Conservation (phyloP, 768 basidiomycete species). For the Lentinula sp. region DNA sequence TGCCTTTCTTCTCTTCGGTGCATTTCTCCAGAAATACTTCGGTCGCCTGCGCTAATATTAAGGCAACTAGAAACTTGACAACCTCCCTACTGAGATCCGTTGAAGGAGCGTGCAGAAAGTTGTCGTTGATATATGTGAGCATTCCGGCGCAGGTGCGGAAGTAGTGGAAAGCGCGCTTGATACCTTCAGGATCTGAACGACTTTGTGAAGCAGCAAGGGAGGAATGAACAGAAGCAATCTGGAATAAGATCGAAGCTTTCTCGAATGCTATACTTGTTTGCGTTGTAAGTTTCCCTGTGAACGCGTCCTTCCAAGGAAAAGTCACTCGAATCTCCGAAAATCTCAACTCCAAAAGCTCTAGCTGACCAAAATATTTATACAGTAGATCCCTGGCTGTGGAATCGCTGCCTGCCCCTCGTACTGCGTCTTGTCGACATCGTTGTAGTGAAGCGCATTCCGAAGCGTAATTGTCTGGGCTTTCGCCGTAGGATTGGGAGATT, state of each 20-base stretch:
- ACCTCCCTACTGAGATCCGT: conserved; percentile 93
- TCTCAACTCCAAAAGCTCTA: conserved; percentile 92
- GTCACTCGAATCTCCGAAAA: conserved; percentile 96
- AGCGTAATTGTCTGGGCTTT: conserved; percentile 84
- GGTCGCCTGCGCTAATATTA: conserved; percentile 90
- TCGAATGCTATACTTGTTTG: conserved; percentile 98
- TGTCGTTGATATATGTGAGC: conserved; percentile 98
- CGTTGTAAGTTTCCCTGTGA: conserved; percentile 87
- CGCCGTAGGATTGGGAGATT: conserved; percentile 90
- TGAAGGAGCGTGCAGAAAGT: conserved; percentile 96
- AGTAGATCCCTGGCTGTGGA: conserved; percentile 90
- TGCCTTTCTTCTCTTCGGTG: conserved; percentile 85
- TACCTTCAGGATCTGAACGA: conserved; percentile 82
- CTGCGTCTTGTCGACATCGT: conserved; percentile 91
- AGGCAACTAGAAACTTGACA: conserved; percentile 83
- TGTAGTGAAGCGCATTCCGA: conserved; percentile 82
- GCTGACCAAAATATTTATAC: conserved; percentile 99
- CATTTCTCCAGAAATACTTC: conserved; percentile 97
- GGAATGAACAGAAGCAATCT: conserved; percentile 91
- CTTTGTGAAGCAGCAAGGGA: conserved; percentile 83
- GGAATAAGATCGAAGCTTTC: conserved; percentile 96
- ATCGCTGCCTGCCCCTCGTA: conserved; percentile 94
- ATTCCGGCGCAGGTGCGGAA: conserved; percentile 89
- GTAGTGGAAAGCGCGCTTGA: conserved; percentile 92
- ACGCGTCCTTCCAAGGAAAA: conserved; percentile 97